Base-by-base conservation (phyloP, 345 rosid species). In the Draba incana region DNA sequence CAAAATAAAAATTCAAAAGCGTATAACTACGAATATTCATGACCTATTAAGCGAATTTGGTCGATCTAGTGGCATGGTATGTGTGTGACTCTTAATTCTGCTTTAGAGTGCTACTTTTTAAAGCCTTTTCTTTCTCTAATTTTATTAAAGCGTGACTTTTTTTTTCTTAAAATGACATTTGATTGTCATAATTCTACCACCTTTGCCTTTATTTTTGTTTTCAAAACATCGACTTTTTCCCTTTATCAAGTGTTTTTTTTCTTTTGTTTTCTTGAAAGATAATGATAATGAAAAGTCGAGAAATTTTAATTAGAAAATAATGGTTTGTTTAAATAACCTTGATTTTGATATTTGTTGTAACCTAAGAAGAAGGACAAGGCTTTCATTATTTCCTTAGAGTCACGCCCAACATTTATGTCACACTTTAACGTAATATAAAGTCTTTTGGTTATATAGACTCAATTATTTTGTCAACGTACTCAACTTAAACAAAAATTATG, bases 151-250 rank as follows among this genome's bases (percentile, higher is more conserved):
- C 74, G 6, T 69, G 51, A 49, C 66, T 28, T 28, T 48, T 31
- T 31, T 0, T 1, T 49, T 39, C 73, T 49, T 59, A 41, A 59
- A 35, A 16, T 50, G 41, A 59, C 60, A 59, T 69, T 69, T 69
- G 51, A 49, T 59, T 49, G 74, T 35, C 51, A 69, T 69, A 69
- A 59, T 69, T 69, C 52, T 2, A 59, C 35, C 52, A 50, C 74
- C 42, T 63, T 59, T 69, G 14, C 20, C 24, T 69, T 8, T 25
- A 0, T 59, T 59, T 58, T 57, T 43, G 25, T 41, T 7, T 27
- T 27, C 14, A 5, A n/a, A 39, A 48, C 50, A 59, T 23, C 50
- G 30, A 58, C 73, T 69, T 69, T 69, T 68, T 1, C 24, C 23
- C 57, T 69, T 59, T 59, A 49, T 49, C 52, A 33, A 49, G 50